Percentiles rank a stretch among this genome's conserved stretches.
Evolutionary conservation across 768 basidiomycete genomes (phyloP).

Genomic region (Strobilomyces confusus): DNA sequence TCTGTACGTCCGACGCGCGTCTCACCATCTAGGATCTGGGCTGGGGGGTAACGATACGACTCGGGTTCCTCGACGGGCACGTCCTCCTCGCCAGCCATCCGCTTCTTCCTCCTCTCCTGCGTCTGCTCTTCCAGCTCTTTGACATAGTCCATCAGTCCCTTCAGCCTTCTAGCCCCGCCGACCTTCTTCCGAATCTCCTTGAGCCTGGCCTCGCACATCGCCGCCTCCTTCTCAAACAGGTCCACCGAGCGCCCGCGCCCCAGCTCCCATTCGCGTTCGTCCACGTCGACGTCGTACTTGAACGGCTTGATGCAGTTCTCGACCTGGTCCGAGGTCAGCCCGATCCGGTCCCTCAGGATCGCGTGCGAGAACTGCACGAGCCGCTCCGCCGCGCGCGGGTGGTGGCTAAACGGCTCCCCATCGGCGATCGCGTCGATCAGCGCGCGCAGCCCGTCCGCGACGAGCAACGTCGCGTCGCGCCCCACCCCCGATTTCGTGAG

Average conservation of each 20-base stretch:
- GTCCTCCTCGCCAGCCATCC: constrained; percentile 40
- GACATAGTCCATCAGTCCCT: constrained; percentile 74
- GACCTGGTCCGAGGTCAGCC: constrained; percentile 95
- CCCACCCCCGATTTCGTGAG: constrained; percentile 96
- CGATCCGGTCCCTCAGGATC: constrained; percentile 90
- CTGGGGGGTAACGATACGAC: constrained; percentile 88
- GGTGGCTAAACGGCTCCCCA: constrained; percentile 89
- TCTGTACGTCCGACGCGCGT: not conserved
- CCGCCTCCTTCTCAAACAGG: constrained; percentile 80
- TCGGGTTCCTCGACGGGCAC: constrained; percentile 47
- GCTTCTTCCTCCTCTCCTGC: constrained; percentile 54
- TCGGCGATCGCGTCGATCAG: constrained; percentile 87
- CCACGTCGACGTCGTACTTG: constrained; percentile 98
- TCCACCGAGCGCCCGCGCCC: constrained; percentile 74
- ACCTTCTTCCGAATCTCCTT: constrained; percentile 84
- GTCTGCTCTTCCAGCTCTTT: constrained; percentile 75
- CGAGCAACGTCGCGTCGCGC: constrained; percentile 87
- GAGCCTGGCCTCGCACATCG: constrained; percentile 81
- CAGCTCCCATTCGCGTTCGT: constrained; percentile 85
- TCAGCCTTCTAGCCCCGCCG: constrained; percentile 80
- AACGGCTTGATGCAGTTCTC: constrained; percentile 99
- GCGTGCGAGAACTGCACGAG: constrained; percentile 90
- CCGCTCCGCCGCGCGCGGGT: constrained; percentile 84
- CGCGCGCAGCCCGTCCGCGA: constrained; percentile 87
- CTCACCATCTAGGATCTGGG: constrained; percentile 88